These are phyloP conservation scores for Erodium texanum DNA, from an alignment of 441 rosid genomes.

Conservation along the genomic window DNA sequence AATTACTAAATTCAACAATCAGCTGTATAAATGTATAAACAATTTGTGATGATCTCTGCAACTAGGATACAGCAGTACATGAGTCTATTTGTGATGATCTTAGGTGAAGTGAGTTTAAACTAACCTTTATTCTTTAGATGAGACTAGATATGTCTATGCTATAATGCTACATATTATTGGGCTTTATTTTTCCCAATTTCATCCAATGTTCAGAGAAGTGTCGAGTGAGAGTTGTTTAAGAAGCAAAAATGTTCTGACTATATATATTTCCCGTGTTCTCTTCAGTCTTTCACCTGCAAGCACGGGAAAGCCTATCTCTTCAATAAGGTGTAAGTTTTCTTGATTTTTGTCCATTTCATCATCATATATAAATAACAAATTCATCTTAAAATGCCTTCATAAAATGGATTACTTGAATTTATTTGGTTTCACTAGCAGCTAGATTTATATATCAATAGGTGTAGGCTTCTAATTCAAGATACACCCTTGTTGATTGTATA, in stretches of 20 bases:
- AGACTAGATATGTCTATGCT: constrained; percentile 1
- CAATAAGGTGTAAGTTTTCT: constrained; percentile 88
- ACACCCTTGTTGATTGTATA: too few species aligned
- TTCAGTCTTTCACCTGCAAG: constrained; percentile 71
- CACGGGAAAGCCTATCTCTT: constrained; percentile 99
- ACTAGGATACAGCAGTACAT: too few species aligned
- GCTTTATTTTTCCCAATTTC: neutral
- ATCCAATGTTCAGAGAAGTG: neutral
- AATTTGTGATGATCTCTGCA: too few species aligned
- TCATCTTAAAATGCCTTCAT: too few species aligned
- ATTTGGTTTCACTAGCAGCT: too few species aligned
- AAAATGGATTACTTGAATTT: too few species aligned
- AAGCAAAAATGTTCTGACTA: constrained; percentile 30
- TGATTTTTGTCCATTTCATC: constrained; percentile 20
- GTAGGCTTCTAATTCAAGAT: too few species aligned
- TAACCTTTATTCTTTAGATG: constrained; percentile 1
- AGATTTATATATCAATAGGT: too few species aligned
- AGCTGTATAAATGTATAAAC: too few species aligned
- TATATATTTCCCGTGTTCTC: constrained; percentile 12
- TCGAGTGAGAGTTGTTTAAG: constrained; percentile 12
- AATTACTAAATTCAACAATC: too few species aligned
- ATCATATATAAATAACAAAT: neutral
- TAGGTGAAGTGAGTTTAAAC: neutral
- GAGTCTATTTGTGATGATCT: too few species aligned
- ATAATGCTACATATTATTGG: neutral